Evolutionary conservation across 2,329 filamentous ascomycete genomes (phyloP), one percentile per base, ranked within the genome.

Genomic region (Lachnellula occidentalis): DNA sequence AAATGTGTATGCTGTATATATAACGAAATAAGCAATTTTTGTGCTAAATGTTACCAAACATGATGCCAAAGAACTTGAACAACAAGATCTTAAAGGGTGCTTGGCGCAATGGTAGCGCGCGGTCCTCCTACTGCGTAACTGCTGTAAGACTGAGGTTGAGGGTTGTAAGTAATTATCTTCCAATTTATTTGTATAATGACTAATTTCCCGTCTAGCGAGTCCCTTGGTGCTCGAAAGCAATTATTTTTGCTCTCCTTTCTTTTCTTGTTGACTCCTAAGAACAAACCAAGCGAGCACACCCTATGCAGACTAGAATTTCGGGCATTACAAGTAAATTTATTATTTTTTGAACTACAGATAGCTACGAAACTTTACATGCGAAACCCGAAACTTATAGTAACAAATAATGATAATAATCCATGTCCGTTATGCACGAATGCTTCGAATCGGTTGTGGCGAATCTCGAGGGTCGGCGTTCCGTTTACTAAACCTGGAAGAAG

Each of bases 71-170:
- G 50, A 22, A 48, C 37, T n/a, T 50, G 49, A 8, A n/a, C 6
- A 49, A 56, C 48, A 46, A 34, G 22, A 19, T 45, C 37, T 48
- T 5, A 34, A 46, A 14, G 61, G 64, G 54, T 61, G 62, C 60
- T 67, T 74, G 72, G 72, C 73, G 72, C 72, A 74, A 73, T 74
- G 72, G 73, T 74, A 75, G 73, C 73, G 73, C 72, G 73, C 70
- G 71, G 72, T 73, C 73, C 73, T 75, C 73, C 74, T 75, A 74
- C 54, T 48, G 43, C 51, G 46, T 49, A 65, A 67, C 61, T 58
- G 65, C 42, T 58, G 69, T 69, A 68, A 73, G 72, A 71, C 71
- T 70, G 71, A 74, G 72, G 71, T 70, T 72, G 71, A 68, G 70
- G 71, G 71, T 39, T 39, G 34, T 36, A 36, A 36, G 34, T 15